phyloP scores from a whole-genome alignment of 495 filamentous ascomycete genomes.

The Penicillium bovifimosum region DNA sequence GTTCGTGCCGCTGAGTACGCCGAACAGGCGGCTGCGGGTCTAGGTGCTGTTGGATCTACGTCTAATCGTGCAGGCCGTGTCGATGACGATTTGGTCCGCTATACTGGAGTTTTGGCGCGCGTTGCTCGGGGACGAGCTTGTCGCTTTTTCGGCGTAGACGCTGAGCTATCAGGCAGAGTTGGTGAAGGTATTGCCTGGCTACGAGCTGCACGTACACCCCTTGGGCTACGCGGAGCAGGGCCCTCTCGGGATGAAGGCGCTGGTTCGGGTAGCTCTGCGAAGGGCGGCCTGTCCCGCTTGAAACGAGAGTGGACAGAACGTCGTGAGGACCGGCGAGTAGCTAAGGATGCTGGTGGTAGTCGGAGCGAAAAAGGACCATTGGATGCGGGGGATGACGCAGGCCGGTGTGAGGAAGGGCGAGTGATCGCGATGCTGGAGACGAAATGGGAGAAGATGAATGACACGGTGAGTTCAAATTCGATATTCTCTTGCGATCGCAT shows the following conservation, averaged over 20 bases:
- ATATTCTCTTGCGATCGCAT: neutral
- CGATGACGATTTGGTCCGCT: slow-evolving; percentile 60
- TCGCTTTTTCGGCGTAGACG: slow-evolving; percentile 84
- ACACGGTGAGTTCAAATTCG: slow-evolving; percentile 59
- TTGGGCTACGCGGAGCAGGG: slow-evolving; percentile 48
- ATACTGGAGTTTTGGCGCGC: slow-evolving; percentile 65
- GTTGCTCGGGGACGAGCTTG: slow-evolving; percentile 77
- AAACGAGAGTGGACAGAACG: slow-evolving; percentile 47
- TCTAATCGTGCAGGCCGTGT: slow-evolving; percentile 20
- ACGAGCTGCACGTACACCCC: slow-evolving; percentile 59
- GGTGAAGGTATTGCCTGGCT: slow-evolving; percentile 85
- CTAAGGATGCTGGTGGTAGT: slow-evolving; percentile 61
- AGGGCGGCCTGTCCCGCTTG: slow-evolving; percentile 42
- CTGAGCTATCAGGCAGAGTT: slow-evolving; percentile 72
- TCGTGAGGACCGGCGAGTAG: slow-evolving; percentile 51
- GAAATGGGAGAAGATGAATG: slow-evolving; percentile 91
- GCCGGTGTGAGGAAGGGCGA: slow-evolving; percentile 74
- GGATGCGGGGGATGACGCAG: slow-evolving; percentile 78
- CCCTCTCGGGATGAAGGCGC: slow-evolving; percentile 14
- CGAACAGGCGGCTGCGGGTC: slow-evolving; percentile 45
- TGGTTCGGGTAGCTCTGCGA: slow-evolving; percentile 27
- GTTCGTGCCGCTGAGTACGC: slow-evolving; percentile 58
- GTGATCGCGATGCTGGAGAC: slow-evolving; percentile 79
- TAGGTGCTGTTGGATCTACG: slow-evolving; percentile 36
- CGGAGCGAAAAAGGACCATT: slow-evolving; percentile 53